Percentiles rank a stretch among this genome's conserved stretches.
Evolutionary conservation across 768 basidiomycete species (phyloP).

Genomic region (Boletellus ananas): DNA sequence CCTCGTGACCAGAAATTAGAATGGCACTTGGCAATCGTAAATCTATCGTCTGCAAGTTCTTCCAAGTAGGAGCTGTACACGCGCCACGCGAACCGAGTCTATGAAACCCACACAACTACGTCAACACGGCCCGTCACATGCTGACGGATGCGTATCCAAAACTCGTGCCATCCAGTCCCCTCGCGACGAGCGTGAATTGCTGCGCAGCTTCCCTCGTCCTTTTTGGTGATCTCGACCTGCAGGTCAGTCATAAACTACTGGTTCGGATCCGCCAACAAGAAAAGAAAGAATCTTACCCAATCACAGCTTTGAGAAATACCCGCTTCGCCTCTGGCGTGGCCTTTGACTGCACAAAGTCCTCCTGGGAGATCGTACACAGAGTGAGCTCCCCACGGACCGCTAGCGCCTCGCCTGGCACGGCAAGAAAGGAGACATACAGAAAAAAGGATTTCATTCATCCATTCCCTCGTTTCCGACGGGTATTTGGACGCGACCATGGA

Average conservation of each 20-base stretch:
- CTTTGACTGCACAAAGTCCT: conserved; percentile 69
- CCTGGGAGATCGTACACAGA: conserved; percentile 36
- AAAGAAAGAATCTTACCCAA: conserved; percentile 45
- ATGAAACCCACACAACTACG: no score
- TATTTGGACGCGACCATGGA: conserved; percentile 59
- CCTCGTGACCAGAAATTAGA: no score
- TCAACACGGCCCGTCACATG: conserved; percentile 34
- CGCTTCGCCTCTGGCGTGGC: conserved; percentile 75
- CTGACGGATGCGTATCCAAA: conserved; percentile 78
- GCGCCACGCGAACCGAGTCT: no score
- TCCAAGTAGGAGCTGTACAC: no score
- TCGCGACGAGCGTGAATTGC: conserved; percentile 80
- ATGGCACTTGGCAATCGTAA: no score
- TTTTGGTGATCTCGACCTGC: conserved; percentile 67
- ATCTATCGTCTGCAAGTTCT: no score
- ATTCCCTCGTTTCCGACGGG: conserved; percentile 52
- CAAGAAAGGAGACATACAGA: conserved; percentile 39
- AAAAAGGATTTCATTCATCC: conserved; percentile 73
- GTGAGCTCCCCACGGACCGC: background rate
- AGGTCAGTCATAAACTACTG: background rate
- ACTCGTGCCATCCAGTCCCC: conserved; percentile 79
- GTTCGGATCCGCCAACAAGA: background rate
- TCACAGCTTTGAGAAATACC: conserved; percentile 67
- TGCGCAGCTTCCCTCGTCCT: conserved; percentile 79
- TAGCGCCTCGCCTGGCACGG: background rate